Evolutionary conservation across 257 asterid species (phyloP), one percentile per base, ranked within the genome.

Genomic region (Jacaranda copaia): DNA sequence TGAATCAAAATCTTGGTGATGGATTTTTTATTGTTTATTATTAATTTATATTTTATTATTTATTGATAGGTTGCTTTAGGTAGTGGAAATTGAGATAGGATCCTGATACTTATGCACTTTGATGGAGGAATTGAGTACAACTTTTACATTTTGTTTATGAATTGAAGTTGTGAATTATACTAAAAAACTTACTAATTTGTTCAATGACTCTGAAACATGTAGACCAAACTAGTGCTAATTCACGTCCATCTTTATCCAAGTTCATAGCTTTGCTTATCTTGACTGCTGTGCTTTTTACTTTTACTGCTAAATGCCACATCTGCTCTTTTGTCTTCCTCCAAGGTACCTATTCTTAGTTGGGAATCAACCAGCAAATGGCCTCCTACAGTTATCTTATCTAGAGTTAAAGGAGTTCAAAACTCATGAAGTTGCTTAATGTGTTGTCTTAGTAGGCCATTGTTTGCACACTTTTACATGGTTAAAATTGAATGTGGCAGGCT

Each of bases 41-140:
- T 63, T 77, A 58, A 79, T 79, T 25, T 20, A n/a, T 7, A 53
- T 65, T 40, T 59, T 57, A 57, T 57, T 86, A 53, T 69, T 73
- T 79, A 39, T 62, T 76, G 81, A 69, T 89, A 95, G 98, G 96
- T 67, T 74, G 97, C 97, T 18, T 81, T 95, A 78, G 88, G 84
- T 73, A 70, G 77, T 63, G 99, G 94, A 77, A 83, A 87, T 75
- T 93, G 92, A 81, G 87, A 89, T 85, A 82, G 80, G 84, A 89
- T 88, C 59, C 98, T 98, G 39, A 81, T 91, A 84, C 91, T 91
- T 71, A 86, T 90, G 96, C 91, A 97, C 51, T 95, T 68, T 19
- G 42, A 46, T 77, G 68, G 48, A 19, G 61, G 68, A 56, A 72
- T 39, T 62, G 35, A 35, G 20, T 57, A 10, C 59, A 53, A 13